Percentiles rank a stretch among this genome's conserved stretches.
phyloP scores from a whole-genome alignment of 495 filamentous ascomycete genomes.

The Rhypophila decipiens region DNA sequence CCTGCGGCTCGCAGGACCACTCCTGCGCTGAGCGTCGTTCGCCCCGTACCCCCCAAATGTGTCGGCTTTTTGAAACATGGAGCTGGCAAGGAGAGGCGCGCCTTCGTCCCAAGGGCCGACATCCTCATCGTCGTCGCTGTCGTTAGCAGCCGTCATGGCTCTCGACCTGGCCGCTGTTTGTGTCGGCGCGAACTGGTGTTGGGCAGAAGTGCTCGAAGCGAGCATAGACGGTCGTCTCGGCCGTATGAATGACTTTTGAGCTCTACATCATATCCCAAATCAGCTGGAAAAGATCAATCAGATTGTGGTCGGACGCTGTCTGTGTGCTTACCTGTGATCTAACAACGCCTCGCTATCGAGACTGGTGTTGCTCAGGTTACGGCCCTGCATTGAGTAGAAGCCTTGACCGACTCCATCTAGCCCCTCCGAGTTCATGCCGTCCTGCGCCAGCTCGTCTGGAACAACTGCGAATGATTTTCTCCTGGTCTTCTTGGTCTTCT shows the following conservation, averaged over 20 bases:
- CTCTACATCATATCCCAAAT: constrained; percentile 40
- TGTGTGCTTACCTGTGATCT: constrained; percentile 62
- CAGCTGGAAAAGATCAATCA: constrained; percentile 1
- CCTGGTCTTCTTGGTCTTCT: constrained; percentile 57
- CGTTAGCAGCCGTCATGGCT: constrained; percentile 16
- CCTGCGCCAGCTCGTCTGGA: constrained; percentile 37
- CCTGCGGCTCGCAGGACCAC: constrained; percentile 26
- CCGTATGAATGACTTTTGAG: constrained; percentile 61
- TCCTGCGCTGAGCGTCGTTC: constrained; percentile 21
- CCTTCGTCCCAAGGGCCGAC: constrained; percentile 42
- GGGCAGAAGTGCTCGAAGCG: constrained; percentile 29
- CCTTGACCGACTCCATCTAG: constrained; percentile 29
- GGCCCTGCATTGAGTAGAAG: constrained; percentile 53
- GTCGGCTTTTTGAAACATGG: constrained; percentile 24
- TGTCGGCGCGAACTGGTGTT: constrained; percentile 25
- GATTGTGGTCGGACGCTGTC: not conserved
- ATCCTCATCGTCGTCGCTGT: constrained; percentile 33
- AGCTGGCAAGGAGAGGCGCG: constrained; percentile 49
- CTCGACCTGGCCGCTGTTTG: constrained; percentile 29
- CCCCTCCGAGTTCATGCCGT: constrained; percentile 27
- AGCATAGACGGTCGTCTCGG: constrained; percentile 55
- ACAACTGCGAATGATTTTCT: constrained; percentile 58
- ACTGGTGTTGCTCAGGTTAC: constrained; percentile 69
- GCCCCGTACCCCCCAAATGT: constrained; percentile 32
- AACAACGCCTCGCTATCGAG: constrained; percentile 74